These are phyloP conservation scores for Melampsora larici-populina DNA, from an alignment of 1,284 basidiomycete species.

Conservation along the genomic window DNA sequence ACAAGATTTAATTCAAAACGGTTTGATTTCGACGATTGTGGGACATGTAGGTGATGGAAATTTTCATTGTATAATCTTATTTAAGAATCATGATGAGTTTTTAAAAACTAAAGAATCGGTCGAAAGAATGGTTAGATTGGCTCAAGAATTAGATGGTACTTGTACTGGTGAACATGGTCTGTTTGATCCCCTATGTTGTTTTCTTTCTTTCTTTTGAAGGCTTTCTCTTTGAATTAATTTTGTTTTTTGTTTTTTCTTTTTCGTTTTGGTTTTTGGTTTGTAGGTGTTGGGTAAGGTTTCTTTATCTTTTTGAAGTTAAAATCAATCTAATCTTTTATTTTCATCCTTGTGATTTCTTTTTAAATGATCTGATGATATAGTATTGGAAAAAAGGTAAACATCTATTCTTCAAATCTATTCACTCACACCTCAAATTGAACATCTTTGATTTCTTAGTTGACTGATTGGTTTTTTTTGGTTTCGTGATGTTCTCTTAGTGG, in stretches of 20 bases:
- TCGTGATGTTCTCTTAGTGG: background rate
- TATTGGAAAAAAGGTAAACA: background rate
- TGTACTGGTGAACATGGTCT: slow-evolving; percentile 55
- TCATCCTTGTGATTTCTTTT: background rate
- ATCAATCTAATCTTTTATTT: background rate
- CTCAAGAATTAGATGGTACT: slow-evolving; percentile 57
- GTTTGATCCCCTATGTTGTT: slow-evolving; percentile 2
- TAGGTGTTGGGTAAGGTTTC: slow-evolving; percentile 28
- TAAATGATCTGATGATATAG: background rate
- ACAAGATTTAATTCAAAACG: slow-evolving; percentile 64
- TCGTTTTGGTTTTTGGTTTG: no score
- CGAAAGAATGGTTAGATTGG: slow-evolving; percentile 57
- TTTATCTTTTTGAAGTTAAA: background rate
- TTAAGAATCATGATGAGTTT: slow-evolving; percentile 45
- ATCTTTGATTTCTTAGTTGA: no score
- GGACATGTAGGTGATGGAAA: slow-evolving; percentile 83
- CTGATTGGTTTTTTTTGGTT: background rate
- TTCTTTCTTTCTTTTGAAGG: background rate
- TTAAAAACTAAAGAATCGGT: slow-evolving; percentile 55
- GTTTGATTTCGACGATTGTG: slow-evolving; percentile 65
- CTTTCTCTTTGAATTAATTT: no score
- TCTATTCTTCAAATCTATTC: no score
- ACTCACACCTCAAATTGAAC: no score
- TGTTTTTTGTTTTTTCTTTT: no score
- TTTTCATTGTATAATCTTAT: slow-evolving; percentile 52